Conservation (phyloP, 2,329 filamentous ascomycete genomes). For the Fusarium sp. region DNA sequence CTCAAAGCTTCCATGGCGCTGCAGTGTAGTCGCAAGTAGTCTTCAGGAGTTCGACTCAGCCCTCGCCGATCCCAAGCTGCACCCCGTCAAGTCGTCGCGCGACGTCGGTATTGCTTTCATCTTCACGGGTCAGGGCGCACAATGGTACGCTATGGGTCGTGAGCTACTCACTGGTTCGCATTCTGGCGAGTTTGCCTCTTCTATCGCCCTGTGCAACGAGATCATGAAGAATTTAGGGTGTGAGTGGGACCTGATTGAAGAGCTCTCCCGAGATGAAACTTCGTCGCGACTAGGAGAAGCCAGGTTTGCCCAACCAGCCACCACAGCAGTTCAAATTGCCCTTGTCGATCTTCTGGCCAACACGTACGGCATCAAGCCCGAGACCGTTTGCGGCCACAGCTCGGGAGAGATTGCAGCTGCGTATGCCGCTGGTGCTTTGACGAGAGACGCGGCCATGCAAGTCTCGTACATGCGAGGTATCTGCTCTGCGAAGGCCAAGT, state of each 20-base stretch:
- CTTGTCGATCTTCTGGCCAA: conserved; percentile 19
- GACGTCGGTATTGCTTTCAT: conserved; percentile 11
- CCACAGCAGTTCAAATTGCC: conserved; percentile 26
- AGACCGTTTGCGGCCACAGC: conserved; percentile 50
- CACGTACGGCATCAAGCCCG: conserved; percentile 42
- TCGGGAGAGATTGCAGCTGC: conserved; percentile 54
- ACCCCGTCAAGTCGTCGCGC: not conserved
- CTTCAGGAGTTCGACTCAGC: no score
- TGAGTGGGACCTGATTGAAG: conserved; percentile 17
- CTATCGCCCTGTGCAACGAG: no score
- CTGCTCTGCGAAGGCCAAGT: conserved; percentile 3
- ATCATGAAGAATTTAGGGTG: no score
- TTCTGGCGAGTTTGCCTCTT: conserved; percentile 1
- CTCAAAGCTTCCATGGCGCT: conserved; percentile 4
- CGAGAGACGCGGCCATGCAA: conserved; percentile 43
- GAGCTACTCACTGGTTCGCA: conserved; percentile 12
- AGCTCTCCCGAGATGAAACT: conserved; percentile 1
- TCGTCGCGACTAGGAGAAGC: conserved; percentile 4
- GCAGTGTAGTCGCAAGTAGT: conserved; percentile 1
- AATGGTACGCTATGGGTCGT: conserved; percentile 23
- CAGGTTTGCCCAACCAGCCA: conserved; percentile 12
- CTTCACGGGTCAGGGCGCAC: conserved; percentile 32
- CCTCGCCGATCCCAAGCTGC: no score
- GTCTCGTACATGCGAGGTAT: conserved; percentile 49
- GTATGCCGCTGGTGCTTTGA: conserved; percentile 41